Percentiles rank a stretch among this genome's conserved stretches.
These are phyloP conservation scores for Colletotrichum noveboracense DNA, from an alignment of 2,329 filamentous ascomycete genomes.

Conservation along the genomic window DNA sequence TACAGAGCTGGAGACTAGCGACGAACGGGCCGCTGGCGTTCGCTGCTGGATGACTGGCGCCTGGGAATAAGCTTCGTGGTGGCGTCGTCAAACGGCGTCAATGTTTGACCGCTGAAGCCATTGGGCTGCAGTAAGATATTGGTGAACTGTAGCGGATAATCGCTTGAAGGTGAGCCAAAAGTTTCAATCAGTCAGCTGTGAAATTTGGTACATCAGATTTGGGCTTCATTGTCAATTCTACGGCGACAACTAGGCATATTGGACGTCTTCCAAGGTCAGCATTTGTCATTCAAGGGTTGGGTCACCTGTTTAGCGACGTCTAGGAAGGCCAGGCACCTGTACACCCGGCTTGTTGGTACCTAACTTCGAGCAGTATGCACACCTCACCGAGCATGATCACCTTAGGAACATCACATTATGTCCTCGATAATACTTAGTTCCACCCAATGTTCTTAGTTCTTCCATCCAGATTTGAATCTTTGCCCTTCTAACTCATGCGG, in stretches of 20 bases:
- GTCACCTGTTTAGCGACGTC: too few relatives aligned
- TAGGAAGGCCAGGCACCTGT: too few relatives aligned
- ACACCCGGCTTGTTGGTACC: too few relatives aligned
- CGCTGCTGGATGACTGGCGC: not conserved
- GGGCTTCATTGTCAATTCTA: not conserved
- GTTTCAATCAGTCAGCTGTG: not conserved
- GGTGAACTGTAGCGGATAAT: not conserved
- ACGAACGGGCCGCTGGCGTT: not conserved
- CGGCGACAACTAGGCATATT: not conserved
- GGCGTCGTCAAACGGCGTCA: not conserved
- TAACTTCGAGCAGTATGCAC: too few relatives aligned
- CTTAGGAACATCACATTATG: too few relatives aligned
- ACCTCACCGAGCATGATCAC: too few relatives aligned
- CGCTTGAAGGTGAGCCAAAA: not conserved
- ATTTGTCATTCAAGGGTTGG: too few relatives aligned
- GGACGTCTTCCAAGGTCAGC: too few relatives aligned
- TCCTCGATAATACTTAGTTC: too few relatives aligned
- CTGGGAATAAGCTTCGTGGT: not conserved
- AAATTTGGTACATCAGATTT: rapidly evolving
- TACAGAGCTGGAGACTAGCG: not conserved
- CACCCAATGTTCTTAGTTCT: too few relatives aligned
- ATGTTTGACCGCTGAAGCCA: not conserved
- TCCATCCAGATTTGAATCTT: too few relatives aligned
- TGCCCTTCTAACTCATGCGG: too few relatives aligned
- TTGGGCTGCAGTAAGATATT: not conserved